Evolutionary conservation across 768 basidiomycete genomes (phyloP), one percentile per base, ranked within the genome.

Genomic region (Austroboletus festivus): DNA sequence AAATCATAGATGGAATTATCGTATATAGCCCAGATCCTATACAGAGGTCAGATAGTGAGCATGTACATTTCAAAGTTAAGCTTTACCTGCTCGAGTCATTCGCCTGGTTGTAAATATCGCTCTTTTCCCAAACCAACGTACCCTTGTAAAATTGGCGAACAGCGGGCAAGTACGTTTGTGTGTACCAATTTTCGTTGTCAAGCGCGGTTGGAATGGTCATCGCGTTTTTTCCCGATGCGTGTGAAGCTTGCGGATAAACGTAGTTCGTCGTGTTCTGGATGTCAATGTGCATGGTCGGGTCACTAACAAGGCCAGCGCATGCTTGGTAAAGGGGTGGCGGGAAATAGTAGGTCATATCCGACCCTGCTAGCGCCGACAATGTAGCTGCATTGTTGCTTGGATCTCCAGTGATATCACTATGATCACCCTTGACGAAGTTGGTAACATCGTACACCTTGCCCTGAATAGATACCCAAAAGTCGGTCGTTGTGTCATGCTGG

Each of bases 381-480:
- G 75, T 66, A 12, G 71, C 72, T 18, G 66, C 65, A 6, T 64
- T 47, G 38, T 82, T 80, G 43, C 83, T 83, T 3, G 77, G 65
- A 40, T 75, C 63, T 24, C 76, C 76, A 3, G 65, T 43, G 41
- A 84, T 73, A 65, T 85, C 83, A 46, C 78, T 79, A 63, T 88
- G 86, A 47, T 87, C 76, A 21, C 75, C 74, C 44, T 74, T 73
- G 56, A 79, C 73, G 54, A 83, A 80, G 52, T 78, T 77, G 50
- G 79, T 75, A 51, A 83, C 68, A 53, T 81, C 80, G 56, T 83
- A 85, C 4, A 85, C 82, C 34, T 72, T 70, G 35, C 83, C 84
- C 38, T 76, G 76, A 44, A 83, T 75, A 2, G 79, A 73, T 24
- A 87, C 83, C 71, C 79, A 86, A 63, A 74, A 85, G 61, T 84